Base-by-base conservation (phyloP, 805 yeast species). In the Kazachstania bromeliacearum region DNA sequence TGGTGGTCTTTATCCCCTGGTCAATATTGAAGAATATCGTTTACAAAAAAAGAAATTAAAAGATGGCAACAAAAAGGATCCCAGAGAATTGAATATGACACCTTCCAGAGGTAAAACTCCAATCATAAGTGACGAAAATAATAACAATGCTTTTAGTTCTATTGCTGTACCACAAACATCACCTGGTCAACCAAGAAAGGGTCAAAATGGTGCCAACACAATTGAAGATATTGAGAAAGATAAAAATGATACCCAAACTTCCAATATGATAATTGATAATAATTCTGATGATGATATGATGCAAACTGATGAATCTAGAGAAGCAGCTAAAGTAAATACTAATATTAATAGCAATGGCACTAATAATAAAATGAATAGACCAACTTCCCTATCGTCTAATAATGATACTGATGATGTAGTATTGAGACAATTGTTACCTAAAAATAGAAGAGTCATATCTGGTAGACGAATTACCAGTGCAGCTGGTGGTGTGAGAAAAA, bases 111-210 rank as follows among this genome's bases (percentile, higher is more conserved):
- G 21, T 31, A 35, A 31, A n/a, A 29, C 44, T 17, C 43, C 63
- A 4, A 20, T 18, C n/a, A 14, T 15, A 15, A 8, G n/a, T 18
- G 45, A 44, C 60, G 53, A 44, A 63, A 45, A 40, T 52, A 58
- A 51, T 40, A 47, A 18, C 4, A 27, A 19, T 15, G 35, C 50
- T 57, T 44, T 63, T 57, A 48, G 46, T 50, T 27, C 44, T 3
- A 35, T 44, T n/a, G 57, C 62, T 3, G 87, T 92, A 14, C 98
- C 97, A 4, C 72, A 73, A 45, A 85, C 85, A 34, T 85, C 96
- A 2, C 98, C 98, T 0, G 98, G 97, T 2, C 98, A 92, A 60
- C 98, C 98, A 28, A 73, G 96, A 53, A 89, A 89, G 39, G 57
- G 65, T 6, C 48, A 49, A n/a, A 51, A 40, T 31, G 63, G 54